Evolutionary conservation across 805 yeast genomes (phyloP), one percentile per base, ranked within the genome.

Genomic region (Blastobotrys attinorum): DNA sequence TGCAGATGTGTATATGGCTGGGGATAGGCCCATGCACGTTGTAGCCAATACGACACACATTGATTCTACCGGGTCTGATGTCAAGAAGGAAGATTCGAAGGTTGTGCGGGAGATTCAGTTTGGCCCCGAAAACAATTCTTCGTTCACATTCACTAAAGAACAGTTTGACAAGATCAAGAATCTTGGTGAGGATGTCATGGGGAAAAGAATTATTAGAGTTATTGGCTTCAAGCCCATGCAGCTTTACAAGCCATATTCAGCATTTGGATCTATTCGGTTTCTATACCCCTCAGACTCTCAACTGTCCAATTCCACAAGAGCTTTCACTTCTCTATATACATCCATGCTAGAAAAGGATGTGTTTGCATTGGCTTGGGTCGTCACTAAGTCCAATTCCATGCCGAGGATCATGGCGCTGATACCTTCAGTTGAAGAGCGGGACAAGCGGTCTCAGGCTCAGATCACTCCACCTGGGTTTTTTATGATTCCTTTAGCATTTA

Each of bases 341-440:
- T 71, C 79, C 2, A 62, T 92, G 62, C 57, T 64, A 3, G 69
- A 69, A 38, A 65, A 71, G 33, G 55, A 69, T 2, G 73, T 74
- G 53, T 77, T 73, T 53, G 92, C 84, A 0, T 62, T 90, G 5
- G 73, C 83, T 3, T 86, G 87, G 79, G 90, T 94, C 1, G 76
- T 78, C 53, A 53, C 70, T 4, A 73, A 79, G 45, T 64, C 60
- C 37, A 70, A 70, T 40, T 59, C 84, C 0, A 57, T 70, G 27
- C 92, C 95, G 0, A 48, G 63, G 3, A 48, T 83, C 36, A 79
- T 71, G 54, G 76, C 81, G 1, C 52, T 88, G 45, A 65, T 77
- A 27, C 83, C 95, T 2, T 46, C 35, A 17, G 34, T 29, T 5
- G 35, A 39, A 29, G 34, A 15, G 18, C 7, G 15, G 7, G 21